A percentile compares a stretch with the other conserved stretches of the same genome.
These are phyloP conservation scores for Calonectria montana DNA, from an alignment of 2,329 filamentous ascomycete species.

Conservation along the genomic window DNA sequence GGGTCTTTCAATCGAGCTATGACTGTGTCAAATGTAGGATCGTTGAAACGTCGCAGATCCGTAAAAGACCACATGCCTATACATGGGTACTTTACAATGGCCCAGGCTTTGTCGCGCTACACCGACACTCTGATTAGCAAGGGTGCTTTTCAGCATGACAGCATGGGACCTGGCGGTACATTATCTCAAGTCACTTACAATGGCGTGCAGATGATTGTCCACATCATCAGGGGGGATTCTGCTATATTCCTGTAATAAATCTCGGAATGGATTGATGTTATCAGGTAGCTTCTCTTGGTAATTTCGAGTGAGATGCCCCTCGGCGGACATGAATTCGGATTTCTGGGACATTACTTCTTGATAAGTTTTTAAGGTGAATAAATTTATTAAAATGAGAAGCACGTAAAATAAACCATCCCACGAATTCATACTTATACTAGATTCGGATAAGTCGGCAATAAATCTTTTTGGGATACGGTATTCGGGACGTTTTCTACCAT, in stretches of 20 bases:
- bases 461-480: background rate
- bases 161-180: too few relatives aligned
- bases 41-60: background rate
- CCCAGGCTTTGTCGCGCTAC: conserved; percentile 11
- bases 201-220: background rate
- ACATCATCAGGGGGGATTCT: background rate
- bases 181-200: background rate
- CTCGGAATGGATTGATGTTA: background rate
- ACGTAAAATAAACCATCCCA: background rate
- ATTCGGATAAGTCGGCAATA: background rate
- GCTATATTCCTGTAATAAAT: background rate
- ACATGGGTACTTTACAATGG: background rate
- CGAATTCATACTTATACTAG: background rate
- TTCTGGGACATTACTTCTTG: background rate
- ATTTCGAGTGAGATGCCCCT: background rate
- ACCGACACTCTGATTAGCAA: background rate
- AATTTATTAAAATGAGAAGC: background rate
- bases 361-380: background rate
- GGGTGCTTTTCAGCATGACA: background rate
- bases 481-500: background rate
- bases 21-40: background rate
- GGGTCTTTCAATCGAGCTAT: background rate
- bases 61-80: conserved; percentile 17
- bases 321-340: background rate
- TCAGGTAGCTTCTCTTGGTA: background rate